These are phyloP conservation scores for Phylloporus sp. DNA, from an alignment of 1,284 basidiomycete species.

Conservation along the genomic window DNA sequence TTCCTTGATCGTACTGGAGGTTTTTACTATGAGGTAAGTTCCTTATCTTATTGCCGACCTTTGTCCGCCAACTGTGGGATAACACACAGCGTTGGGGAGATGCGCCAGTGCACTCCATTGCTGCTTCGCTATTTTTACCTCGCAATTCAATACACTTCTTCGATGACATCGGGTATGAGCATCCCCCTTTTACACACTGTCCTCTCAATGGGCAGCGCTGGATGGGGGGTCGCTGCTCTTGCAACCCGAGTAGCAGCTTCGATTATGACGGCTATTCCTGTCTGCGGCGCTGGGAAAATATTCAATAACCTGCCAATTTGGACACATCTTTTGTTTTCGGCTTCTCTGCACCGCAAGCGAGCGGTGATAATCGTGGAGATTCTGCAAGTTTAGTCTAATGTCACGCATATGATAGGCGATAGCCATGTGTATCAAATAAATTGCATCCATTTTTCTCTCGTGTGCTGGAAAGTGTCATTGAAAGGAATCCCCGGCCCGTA, in stretches of 20 bases:
- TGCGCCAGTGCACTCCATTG: constrained; percentile 82
- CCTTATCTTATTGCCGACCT: background rate
- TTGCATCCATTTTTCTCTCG: background rate
- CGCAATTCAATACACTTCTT: constrained; percentile 82
- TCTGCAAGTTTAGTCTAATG: background rate
- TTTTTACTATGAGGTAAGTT: constrained; percentile 81
- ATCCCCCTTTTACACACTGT: constrained; percentile 69
- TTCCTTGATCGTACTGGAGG: constrained; percentile 81
- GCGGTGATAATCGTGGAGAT: background rate
- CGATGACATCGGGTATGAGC: constrained; percentile 61
- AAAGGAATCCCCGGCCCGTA: too few species aligned
- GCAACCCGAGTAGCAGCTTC: constrained; percentile 54
- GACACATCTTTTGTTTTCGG: background rate
- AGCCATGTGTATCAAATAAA: background rate
- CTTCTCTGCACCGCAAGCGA: background rate
- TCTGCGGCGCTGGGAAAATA: constrained; percentile 31
- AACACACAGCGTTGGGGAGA: constrained; percentile 80
- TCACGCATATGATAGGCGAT: constrained; percentile 3
- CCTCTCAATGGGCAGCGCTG: constrained; percentile 54
- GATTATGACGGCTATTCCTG: constrained; percentile 49
- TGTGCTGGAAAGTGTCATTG: background rate
- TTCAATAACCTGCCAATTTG: constrained; percentile 1
- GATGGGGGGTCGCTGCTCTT: constrained; percentile 54
- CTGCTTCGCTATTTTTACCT: background rate
- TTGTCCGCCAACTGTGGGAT: background rate